Evolutionary conservation across 768 basidiomycete genomes (phyloP).

Genomic region (Filobasidium floriforme): DNA sequence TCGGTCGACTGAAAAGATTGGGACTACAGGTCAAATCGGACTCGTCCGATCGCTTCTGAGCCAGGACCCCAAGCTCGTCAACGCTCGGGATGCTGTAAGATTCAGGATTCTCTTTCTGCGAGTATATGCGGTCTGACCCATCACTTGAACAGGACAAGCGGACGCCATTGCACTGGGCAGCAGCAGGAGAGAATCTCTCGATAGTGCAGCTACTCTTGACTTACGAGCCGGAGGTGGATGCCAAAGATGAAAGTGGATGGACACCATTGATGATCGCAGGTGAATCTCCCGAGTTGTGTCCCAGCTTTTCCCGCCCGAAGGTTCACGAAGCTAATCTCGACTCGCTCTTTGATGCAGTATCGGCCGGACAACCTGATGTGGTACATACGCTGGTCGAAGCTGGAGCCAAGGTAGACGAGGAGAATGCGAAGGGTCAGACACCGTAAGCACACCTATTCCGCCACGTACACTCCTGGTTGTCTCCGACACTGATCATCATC

Average conservation of each 20-base stretch:
- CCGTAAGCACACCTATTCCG: slow-evolving; percentile 31
- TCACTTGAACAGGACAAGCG: slow-evolving; percentile 38
- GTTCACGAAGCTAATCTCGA: neutral
- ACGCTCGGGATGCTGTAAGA: slow-evolving; percentile 42
- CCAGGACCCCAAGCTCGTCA: slow-evolving; percentile 36
- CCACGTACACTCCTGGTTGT: neutral
- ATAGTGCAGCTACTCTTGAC: slow-evolving; percentile 38
- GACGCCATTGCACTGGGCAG: slow-evolving; percentile 46
- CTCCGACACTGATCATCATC: neutral
- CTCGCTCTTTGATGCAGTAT: slow-evolving; percentile 26
- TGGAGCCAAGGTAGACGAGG: slow-evolving; percentile 39
- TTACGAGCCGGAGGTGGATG: slow-evolving; percentile 39
- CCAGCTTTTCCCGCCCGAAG: neutral
- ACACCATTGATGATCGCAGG: slow-evolving; percentile 45
- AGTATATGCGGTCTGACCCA: neutral
- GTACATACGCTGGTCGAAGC: slow-evolving; percentile 40
- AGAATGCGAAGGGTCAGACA: slow-evolving; percentile 45
- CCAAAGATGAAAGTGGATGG: slow-evolving; percentile 41
- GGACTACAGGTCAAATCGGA: slow-evolving; percentile 38
- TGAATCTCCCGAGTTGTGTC: slow-evolving; percentile 23
- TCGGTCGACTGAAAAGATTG: slow-evolving; percentile 1
- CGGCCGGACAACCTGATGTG: slow-evolving; percentile 37
- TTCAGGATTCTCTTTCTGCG: neutral
- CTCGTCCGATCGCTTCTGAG: slow-evolving; percentile 39
- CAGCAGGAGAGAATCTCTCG: slow-evolving; percentile 33